Evolutionary conservation across 2,329 filamentous ascomycete species (phyloP), one percentile per base, ranked within the genome.

Genomic region (Colletotrichum sp.): DNA sequence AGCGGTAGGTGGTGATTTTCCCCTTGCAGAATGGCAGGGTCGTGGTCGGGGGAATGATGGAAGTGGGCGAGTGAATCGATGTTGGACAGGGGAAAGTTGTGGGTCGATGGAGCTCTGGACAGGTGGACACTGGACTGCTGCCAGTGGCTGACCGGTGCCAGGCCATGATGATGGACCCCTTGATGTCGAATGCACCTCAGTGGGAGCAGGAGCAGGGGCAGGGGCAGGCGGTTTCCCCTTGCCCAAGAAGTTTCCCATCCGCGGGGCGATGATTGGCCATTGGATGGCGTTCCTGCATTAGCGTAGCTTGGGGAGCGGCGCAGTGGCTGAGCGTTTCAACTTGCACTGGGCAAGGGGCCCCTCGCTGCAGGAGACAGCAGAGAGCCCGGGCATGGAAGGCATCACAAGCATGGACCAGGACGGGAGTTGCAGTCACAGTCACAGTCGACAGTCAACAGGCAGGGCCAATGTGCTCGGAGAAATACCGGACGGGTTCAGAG

Each of bases 241-340:
- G 71, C 72, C 72, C 61, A 73, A 75, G 34, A 75, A 59, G 73
- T 59, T 75, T 67, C 59, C 66, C 18, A 61, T 67, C 60, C 71
- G 48, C 24, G 32, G 3, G 5, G 21, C 24, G 32, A 28, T 64
- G 21, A 76, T 76, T 76, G 74, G 74, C 43, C 64, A 48, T 24
- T 24, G 48, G n/a, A 13, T 30, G 18, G 12, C 15, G 77, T 78
- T 72, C 77, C 77, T 78, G 77, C 75, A 78, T 61, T 78, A 75
- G 77, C 65, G 75, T 59, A 39, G 57, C 39, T 48, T 39, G 21
- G 52, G 32, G 32, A 39, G 66, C 30, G 39, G 74, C 60, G 71
- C 71, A 32, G 77, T 78, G 75, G 77, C 77, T 77, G 71, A 77
- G 77, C 69, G 75, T 78, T 77, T 78, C 77, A 77, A 78, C 77